Percentiles rank a stretch among this genome's conserved stretches.
These are phyloP conservation scores for Tuber calosporum DNA, from an alignment of 495 filamentous ascomycete genomes.

Conservation along the genomic window DNA sequence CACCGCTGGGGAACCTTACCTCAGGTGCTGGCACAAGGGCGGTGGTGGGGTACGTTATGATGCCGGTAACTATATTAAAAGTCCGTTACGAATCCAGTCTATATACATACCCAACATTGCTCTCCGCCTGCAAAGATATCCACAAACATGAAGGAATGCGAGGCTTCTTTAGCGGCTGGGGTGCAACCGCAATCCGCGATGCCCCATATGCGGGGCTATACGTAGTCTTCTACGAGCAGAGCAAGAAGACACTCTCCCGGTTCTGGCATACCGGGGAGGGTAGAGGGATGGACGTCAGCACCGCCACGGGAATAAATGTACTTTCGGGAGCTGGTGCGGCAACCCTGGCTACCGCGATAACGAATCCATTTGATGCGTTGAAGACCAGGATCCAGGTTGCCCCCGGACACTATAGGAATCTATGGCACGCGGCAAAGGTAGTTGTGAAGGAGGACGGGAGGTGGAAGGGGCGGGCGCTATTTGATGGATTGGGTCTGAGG, in stretches of 20 bases:
- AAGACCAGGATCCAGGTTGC: conserved; percentile 92
- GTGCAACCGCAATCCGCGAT: conserved; percentile 86
- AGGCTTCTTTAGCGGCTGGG: conserved; percentile 89
- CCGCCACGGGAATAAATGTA: conserved; percentile 71
- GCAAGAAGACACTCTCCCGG: conserved; percentile 59
- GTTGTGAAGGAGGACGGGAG: conserved; percentile 57
- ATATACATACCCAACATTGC: conserved; percentile 76
- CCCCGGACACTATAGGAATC: conserved; percentile 75
- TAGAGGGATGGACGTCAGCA: conserved; percentile 22
- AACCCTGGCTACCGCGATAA: conserved; percentile 72
- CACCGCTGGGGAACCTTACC: conserved; percentile 73
- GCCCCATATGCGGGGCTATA: conserved; percentile 94
- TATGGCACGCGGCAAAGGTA: conserved; percentile 72
- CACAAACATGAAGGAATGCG: conserved; percentile 62
- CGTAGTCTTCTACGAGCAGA: conserved; percentile 87
- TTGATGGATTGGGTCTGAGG: conserved; percentile 77
- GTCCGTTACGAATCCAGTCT: conserved; percentile 84
- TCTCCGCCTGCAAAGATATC: conserved; percentile 67
- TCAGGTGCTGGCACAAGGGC: conserved; percentile 78
- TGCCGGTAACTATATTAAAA: conserved; percentile 95
- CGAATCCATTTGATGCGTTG: conserved; percentile 93
- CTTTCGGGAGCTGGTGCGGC: conserved; percentile 70
- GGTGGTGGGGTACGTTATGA: conserved; percentile 79
- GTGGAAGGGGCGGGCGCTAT: conserved; percentile 55
- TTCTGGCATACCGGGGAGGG: conserved; percentile 32